A percentile compares a stretch with the other conserved stretches of the same genome.
These are phyloP conservation scores for Neotropicomus parvogracilis DNA, from an alignment of 1,284 basidiomycete genomes.

Conservation along the genomic window DNA sequence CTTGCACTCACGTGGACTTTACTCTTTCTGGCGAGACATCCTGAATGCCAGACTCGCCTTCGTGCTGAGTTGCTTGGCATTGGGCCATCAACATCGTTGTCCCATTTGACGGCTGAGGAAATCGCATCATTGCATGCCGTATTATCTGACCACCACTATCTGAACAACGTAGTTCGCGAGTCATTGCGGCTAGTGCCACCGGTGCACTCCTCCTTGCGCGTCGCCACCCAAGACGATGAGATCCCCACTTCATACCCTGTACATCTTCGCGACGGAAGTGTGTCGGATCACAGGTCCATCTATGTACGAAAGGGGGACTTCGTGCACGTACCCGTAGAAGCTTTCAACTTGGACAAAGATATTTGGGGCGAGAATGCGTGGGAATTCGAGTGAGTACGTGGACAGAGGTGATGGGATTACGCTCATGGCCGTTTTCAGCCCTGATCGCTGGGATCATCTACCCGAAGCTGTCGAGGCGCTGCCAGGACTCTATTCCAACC, in stretches of 20 bases:
- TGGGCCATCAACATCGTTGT: constrained; percentile 34
- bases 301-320: constrained; percentile 62
- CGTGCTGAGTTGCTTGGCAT: constrained; percentile 56
- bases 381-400: constrained; percentile 61
- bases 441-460: constrained; percentile 73
- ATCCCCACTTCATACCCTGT: constrained; percentile 69
- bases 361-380: constrained; percentile 77
- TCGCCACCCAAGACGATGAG: constrained; percentile 69
- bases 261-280: constrained; percentile 48
- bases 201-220: constrained; percentile 74
- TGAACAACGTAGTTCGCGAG: constrained; percentile 77
- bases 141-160: constrained; percentile 63
- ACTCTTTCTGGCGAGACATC: constrained; percentile 62
- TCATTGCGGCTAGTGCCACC: constrained; percentile 72
- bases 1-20: constrained; percentile 77
- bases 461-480: constrained; percentile 56
- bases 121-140: constrained; percentile 52
- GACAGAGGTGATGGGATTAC: not conserved
- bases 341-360: constrained; percentile 67
- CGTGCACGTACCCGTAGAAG: constrained; percentile 74
- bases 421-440: constrained; percentile 40
- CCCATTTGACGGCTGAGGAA: constrained; percentile 53
- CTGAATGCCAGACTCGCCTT: constrained; percentile 58
- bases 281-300: constrained; percentile 42
- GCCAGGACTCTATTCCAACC: constrained; percentile 69